Percentiles rank a stretch among this genome's conserved stretches.
These are phyloP conservation scores for Coemansia sp. DNA, from an alignment of 192 early-diverging fungal genomes.

Conservation along the genomic window DNA sequence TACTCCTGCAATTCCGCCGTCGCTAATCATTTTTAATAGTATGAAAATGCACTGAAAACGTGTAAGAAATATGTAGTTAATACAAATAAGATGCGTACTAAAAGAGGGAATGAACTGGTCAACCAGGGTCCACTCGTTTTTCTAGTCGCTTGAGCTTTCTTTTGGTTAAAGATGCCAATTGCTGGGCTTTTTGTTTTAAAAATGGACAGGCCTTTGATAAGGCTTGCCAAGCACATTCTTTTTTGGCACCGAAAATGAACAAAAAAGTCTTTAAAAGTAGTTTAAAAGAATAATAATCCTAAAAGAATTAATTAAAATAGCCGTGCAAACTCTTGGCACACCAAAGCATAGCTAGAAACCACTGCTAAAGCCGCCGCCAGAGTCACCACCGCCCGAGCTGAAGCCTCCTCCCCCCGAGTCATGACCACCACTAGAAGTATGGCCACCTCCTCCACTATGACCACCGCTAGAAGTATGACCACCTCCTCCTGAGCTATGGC, in stretches of 20 bases:
- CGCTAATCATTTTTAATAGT: neutral
- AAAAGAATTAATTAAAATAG: neutral
- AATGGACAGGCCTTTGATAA: neutral
- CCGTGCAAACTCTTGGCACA: neutral
- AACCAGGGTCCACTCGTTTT: neutral
- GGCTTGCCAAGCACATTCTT: neutral
- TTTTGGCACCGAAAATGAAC: neutral
- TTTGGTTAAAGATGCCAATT: neutral
- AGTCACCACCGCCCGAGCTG: neutral
- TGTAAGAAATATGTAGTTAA: too few species aligned
- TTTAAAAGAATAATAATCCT: neutral
- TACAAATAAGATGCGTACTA: neutral
- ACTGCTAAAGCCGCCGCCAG: neutral
- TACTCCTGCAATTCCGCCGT: constrained; percentile 1
- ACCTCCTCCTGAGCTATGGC: neutral
- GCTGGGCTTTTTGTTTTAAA: neutral
- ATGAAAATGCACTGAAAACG: neutral
- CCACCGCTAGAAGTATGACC: neutral
- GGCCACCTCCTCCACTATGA: neutral
- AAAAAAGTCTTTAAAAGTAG: neutral
- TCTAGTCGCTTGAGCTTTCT: neutral
- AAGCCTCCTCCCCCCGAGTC: neutral
- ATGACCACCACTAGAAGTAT: neutral
- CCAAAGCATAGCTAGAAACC: neutral
- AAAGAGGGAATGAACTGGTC: neutral